These are phyloP conservation scores for Beauveria bassiana DNA, from an alignment of 2,329 filamentous ascomycete genomes.

Conservation along the genomic window DNA sequence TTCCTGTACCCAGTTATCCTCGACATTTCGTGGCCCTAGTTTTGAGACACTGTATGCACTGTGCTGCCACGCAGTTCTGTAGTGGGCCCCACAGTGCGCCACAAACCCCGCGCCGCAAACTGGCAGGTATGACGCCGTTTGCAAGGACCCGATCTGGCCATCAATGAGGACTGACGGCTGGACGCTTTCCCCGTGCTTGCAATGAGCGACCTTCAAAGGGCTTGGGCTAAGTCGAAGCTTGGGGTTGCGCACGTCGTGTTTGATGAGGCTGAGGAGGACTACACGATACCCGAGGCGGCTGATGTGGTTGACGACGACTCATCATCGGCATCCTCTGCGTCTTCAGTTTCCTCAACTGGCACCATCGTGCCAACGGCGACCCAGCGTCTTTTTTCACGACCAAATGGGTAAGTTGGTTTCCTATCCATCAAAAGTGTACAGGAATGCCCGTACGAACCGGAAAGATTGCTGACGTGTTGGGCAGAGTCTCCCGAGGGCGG, in stretches of 20 bases:
- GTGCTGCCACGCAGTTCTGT: background rate
- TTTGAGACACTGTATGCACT: background rate
- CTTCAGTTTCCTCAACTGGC: slow-evolving; percentile 82
- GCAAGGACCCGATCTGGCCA: background rate
- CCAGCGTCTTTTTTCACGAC: slow-evolving; percentile 64
- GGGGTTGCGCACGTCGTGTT: slow-evolving; percentile 44
- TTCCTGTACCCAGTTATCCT: background rate
- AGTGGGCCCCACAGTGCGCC: slow-evolving; percentile 4
- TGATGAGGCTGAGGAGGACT: slow-evolving; percentile 45
- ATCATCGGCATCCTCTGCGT: slow-evolving; percentile 55
- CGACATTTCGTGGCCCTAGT: background rate
- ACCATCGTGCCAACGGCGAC: slow-evolving; percentile 78
- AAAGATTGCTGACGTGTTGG: background rate
- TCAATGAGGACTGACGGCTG: slow-evolving; percentile 6
- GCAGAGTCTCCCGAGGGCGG: slow-evolving; percentile 42
- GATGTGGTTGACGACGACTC: slow-evolving; percentile 53
- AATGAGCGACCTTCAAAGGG: slow-evolving; percentile 77
- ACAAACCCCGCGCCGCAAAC: background rate
- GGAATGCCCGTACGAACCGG: background rate
- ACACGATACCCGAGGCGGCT: slow-evolving; percentile 39
- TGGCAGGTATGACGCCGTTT: background rate
- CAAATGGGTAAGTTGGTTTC: slow-evolving; percentile 48
- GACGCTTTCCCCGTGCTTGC: slow-evolving; percentile 2
- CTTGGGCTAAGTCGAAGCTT: slow-evolving; percentile 71
- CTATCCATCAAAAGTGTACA: background rate